Conservation (phyloP, 805 yeast species). For the Sugiyamaella boreocaroliniensis region DNA sequence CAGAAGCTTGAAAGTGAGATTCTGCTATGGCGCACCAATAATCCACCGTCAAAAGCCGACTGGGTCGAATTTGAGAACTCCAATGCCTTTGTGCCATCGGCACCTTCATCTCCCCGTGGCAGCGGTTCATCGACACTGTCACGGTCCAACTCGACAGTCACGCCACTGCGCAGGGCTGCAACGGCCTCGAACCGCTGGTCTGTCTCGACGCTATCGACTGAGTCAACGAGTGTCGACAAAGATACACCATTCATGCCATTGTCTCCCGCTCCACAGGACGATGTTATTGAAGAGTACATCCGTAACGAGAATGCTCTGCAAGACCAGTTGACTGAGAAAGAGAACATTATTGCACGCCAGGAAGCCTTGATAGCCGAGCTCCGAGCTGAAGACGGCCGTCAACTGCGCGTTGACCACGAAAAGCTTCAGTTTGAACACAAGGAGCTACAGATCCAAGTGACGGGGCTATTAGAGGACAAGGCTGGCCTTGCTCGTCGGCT, state of each 20-base stretch:
- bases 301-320: constrained; percentile 30
- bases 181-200: background rate
- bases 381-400: constrained; percentile 5
- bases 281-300: constrained; percentile 20
- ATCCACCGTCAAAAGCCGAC: constrained; percentile 20
- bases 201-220: background rate
- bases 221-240: background rate
- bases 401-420: constrained; percentile 17
- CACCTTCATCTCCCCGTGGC: constrained; percentile 3
- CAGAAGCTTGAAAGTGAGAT: constrained; percentile 40
- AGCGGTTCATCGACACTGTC: background rate
- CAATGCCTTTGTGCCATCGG: background rate
- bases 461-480: constrained; percentile 17
- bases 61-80: constrained; percentile 20
- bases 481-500: constrained; percentile 10
- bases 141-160: background rate
- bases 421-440: constrained; percentile 19
- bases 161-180: background rate
- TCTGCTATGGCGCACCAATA: constrained; percentile 33
- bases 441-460: constrained; percentile 18
- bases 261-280: background rate
- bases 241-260: background rate
- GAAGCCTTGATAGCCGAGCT: constrained; percentile 18
- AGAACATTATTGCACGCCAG: constrained; percentile 16
- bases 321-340: constrained; percentile 28